These are phyloP conservation scores for Pseudopyrenochaeta lycopersici DNA, from an alignment of 2,329 filamentous ascomycete genomes.

Conservation along the genomic window DNA sequence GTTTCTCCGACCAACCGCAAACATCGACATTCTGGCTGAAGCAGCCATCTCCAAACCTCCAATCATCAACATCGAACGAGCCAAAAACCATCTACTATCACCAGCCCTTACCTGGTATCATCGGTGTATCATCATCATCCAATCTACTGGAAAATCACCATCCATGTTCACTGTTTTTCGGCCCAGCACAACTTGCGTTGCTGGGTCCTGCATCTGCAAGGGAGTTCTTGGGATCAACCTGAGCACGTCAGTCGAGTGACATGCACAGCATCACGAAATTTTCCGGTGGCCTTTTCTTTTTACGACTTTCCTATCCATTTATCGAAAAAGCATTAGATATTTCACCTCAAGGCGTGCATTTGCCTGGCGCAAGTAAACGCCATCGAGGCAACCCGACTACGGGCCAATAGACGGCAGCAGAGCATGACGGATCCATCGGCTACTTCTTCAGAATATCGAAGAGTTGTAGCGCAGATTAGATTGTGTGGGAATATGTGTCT, in stretches of 20 bases:
- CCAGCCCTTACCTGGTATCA: conserved; percentile 25
- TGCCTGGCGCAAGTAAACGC: conserved; percentile 38
- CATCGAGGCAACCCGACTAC: conserved; percentile 10
- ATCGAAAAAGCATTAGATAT: conserved; percentile 49
- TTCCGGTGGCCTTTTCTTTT: conserved; percentile 28
- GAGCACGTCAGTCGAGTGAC: conserved; percentile 11
- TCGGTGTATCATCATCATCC: conserved; percentile 29
- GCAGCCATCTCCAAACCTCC: not conserved
- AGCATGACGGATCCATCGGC: conserved; percentile 28
- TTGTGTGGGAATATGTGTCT: conserved; percentile 15
- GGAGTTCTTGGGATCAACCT: conserved; percentile 36
- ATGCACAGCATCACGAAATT: conserved; percentile 27
- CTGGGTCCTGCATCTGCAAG: conserved; percentile 36
- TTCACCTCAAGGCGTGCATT: conserved; percentile 42
- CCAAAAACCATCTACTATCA: conserved; percentile 10
- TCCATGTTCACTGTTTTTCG: conserved; percentile 9
- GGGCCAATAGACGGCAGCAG: conserved; percentile 9
- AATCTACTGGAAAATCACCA: conserved; percentile 16
- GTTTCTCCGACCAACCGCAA: not conserved
- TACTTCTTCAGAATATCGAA: conserved; percentile 10
- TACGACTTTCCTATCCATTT: conserved; percentile 30
- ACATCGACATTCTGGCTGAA: not conserved
- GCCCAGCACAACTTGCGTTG: conserved; percentile 21
- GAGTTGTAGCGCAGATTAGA: conserved; percentile 35
- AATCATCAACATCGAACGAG: conserved; percentile 6